A percentile compares a stretch with the other conserved stretches of the same genome.
phyloP scores from a whole-genome alignment of 768 basidiomycete genomes.

The Candolleomyces eurysporus region DNA sequence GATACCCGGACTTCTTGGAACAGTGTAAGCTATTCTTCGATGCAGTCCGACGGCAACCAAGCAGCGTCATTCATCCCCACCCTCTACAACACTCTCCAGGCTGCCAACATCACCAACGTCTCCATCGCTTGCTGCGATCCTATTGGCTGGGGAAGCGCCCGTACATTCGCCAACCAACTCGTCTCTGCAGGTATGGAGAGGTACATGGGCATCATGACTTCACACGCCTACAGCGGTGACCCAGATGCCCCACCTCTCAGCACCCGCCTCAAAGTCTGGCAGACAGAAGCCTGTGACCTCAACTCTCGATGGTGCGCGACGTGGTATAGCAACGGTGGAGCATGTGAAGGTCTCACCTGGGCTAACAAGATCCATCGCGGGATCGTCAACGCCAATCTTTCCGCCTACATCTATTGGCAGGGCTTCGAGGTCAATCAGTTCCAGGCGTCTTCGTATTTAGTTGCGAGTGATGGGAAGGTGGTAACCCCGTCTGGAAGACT shows the following conservation, averaged over 20 bases:
- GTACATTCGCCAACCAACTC: slow-evolving; percentile 11
- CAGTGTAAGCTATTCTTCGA: slow-evolving; percentile 14
- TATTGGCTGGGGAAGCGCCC: slow-evolving; percentile 10
- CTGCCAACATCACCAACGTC: slow-evolving; percentile 3
- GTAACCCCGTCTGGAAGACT: slow-evolving; percentile 12
- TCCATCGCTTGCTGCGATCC: slow-evolving; percentile 12
- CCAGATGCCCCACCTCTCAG: slow-evolving; percentile 11
- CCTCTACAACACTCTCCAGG: slow-evolving; percentile 13
- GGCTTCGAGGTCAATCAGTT: slow-evolving; percentile 16
- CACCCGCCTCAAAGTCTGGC: slow-evolving; percentile 16
- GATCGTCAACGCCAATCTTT: slow-evolving; percentile 15
- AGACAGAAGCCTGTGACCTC: slow-evolving; percentile 15
- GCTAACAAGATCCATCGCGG: slow-evolving; percentile 15
- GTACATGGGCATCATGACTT: slow-evolving; percentile 10
- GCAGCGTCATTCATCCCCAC: slow-evolving; percentile 16
- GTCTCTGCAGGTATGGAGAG: slow-evolving; percentile 14
- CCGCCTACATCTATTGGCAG: slow-evolving; percentile 16
- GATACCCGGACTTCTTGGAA: neutral
- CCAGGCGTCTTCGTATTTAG: slow-evolving; percentile 13
- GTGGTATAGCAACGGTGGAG: slow-evolving; percentile 16
- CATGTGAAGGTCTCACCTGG: slow-evolving; percentile 15
- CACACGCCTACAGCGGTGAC: slow-evolving; percentile 13
- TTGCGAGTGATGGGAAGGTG: slow-evolving; percentile 13
- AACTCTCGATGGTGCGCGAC: slow-evolving; percentile 16
- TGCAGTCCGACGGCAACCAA: slow-evolving; percentile 14